Base-by-base conservation (phyloP, 129 eudicot genomes). In the Artemisia tridentata region DNA sequence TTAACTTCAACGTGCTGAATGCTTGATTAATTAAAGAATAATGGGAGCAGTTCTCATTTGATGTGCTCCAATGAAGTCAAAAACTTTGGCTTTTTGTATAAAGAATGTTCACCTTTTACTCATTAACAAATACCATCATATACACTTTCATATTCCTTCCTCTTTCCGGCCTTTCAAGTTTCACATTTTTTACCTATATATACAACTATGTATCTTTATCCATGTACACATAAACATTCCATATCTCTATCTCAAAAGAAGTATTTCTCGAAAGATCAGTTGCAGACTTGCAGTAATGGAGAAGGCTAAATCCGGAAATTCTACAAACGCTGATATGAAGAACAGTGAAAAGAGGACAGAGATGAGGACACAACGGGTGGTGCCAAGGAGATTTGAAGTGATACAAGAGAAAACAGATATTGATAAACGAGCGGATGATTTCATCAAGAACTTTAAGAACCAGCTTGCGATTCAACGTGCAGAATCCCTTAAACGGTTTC, bases 381-480 rank as follows among this genome's bases (percentile, higher is more conserved):
- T 59, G 34, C 52, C 56, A 12, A 45, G 67, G 62, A 61, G 75
- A 78, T 71, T 72, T 68, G 66, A 50, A 43, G 45, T 50, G 53
- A 29, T 55, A 27, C 85, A 61, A 55, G 85, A 65, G 13, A 70
- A 19, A 65, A 50, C 3, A 2, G 88, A 80, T 45, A 80, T 86
- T 23, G 70, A 84, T 48, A 81, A 79, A 74, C 65, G 17, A 64
- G 86, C 88, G 2, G 86, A 81, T 15, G 86, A 81, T 61, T 86
- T 86, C 64, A 86, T 86, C 81, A 87, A 76, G 25, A 87, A 84
- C 23, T 81, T 87, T 68, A 72, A 81, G 60, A 80, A 81, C 34
- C 85, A 74, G 58, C 87, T 87, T 10, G 64, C 56, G 80, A 77
- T 87, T 10, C 81, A 87, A 76, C 80, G 85, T 10, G 78, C 72